Conservation (phyloP, 331 rosid species). For the Cucumis variabilis region DNA sequence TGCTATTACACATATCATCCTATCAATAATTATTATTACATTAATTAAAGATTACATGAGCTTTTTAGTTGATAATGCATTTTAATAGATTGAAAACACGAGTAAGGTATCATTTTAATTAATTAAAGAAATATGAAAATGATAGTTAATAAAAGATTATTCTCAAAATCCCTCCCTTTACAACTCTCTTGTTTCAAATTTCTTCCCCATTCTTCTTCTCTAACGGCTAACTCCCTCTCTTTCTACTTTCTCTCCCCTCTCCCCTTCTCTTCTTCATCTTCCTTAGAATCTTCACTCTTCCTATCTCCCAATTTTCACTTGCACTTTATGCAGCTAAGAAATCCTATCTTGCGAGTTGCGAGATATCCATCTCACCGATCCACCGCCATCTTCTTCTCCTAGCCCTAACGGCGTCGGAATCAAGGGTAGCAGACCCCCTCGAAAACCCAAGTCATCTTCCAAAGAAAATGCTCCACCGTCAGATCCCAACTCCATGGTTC, state of each 20-base stretch:
- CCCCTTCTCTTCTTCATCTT: slow-evolving; percentile 42
- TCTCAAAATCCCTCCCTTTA: too few species aligned
- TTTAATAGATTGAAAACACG: too few species aligned
- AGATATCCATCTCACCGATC: slow-evolving; percentile 60
- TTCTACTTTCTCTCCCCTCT: too few species aligned
- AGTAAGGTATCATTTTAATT: too few species aligned
- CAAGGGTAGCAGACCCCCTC: slow-evolving; percentile 16
- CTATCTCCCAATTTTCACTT: slow-evolving; percentile 34
- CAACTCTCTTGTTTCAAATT: slow-evolving; percentile 46
- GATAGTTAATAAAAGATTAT: too few species aligned
- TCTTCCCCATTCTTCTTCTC: slow-evolving; percentile 27
- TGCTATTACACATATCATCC: too few species aligned
- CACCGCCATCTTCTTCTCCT: too few species aligned
- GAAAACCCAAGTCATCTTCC: slow-evolving; percentile 33
- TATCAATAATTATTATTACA: too few species aligned
- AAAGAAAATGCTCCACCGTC: too few species aligned
- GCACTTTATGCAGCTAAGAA: slow-evolving; percentile 86
- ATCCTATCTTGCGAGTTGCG: slow-evolving; percentile 51
- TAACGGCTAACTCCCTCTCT: slow-evolving; percentile 58
- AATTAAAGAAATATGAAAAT: too few species aligned
- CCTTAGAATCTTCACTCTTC: slow-evolving; percentile 34
- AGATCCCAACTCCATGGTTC: slow-evolving; percentile 54
- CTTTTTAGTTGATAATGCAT: too few species aligned
- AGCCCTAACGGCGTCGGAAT: slow-evolving; percentile 44
- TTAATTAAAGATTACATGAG: too few species aligned